phyloP scores from a whole-genome alignment of 139 green algal genomes.

The Edaphochlamys debaryana region DNA sequence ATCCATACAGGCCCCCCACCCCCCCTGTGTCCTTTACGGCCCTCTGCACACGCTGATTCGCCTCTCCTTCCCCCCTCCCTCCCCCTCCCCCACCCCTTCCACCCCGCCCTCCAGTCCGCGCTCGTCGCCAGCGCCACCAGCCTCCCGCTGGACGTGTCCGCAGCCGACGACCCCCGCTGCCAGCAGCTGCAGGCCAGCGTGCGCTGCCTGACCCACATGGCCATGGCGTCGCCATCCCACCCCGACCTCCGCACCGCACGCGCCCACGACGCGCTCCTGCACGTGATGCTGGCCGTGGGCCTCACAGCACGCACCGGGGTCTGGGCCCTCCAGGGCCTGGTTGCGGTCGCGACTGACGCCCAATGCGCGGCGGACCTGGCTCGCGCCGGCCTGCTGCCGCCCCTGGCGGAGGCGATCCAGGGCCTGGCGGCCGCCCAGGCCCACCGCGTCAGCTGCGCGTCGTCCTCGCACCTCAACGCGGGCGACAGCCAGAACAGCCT shows the following conservation, averaged over 20 bases:
- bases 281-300: slow-evolving; percentile 7
- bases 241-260: slow-evolving; percentile 11
- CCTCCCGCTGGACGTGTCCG: no score
- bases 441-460: neutral
- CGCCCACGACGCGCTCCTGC: slow-evolving; percentile 26
- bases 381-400: slow-evolving; percentile 3
- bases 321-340: neutral
- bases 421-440: neutral
- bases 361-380: slow-evolving; percentile 6
- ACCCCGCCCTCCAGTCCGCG: no score
- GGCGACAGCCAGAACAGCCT: neutral
- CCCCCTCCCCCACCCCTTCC: no score
- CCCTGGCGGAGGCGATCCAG: neutral
- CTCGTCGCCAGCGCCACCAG: no score
- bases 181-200: slow-evolving; percentile 16
- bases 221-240: neutral
- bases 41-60: no score
- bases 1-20: no score
- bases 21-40: no score
- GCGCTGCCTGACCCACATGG: neutral
- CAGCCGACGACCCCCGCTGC: no score
- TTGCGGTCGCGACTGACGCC: neutral
- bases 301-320: neutral
- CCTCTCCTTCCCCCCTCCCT: no score
- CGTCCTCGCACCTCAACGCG: neutral